Base-by-base conservation (phyloP, 306 rosid species). In the Dryas alaskensis region DNA sequence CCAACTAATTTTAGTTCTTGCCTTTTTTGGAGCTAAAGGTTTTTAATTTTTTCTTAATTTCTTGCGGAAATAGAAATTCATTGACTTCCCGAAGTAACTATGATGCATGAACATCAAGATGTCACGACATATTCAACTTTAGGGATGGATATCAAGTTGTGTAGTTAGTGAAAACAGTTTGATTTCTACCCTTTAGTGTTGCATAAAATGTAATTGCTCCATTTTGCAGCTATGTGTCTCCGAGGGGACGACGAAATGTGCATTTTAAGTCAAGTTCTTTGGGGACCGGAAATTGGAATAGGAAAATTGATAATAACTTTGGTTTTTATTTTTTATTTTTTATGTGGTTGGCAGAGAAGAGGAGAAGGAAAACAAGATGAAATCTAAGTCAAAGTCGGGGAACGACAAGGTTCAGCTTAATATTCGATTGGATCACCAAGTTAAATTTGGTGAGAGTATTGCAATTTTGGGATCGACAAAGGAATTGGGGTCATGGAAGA, bases 401-500 rank as follows among this genome's bases (percentile, higher is more conserved):
- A 37, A 17, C 44, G 81, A 60, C 31, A 86, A 81, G 74, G 86
- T 93, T 73, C 78, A 9, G 75, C 76, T 94, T 64, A 85, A 75
- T 78, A 27, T 94, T 50, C 84, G 82, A 67, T 73, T 94, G 70
- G 89, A 84, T 71, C 95, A 89, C 73, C 98, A 94, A 79, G 98
- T 94, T 80, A 5, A 79, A 42, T 94, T 89, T 77, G 98, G 98
- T 7, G 92, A 89, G 75, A 89, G 81, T 70, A 86, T 94, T 72
- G 92, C 43, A 50, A 53, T 94, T 81, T 65, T 86, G 73, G 98
- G 98, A 75, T 94, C 98, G 9, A 4, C 81, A 11, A 76, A 89
- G 74, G 92, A 89, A 53, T 77, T 94, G 45, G 98, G 98, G 4
- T 84, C 95, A 0, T 94, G 98, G 98, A 91, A 78, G 82, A 84